Percentiles rank a stretch among this genome's conserved stretches.
Conservation (phyloP, 257 asterid genomes). For the Solanum sitiens region DNA sequence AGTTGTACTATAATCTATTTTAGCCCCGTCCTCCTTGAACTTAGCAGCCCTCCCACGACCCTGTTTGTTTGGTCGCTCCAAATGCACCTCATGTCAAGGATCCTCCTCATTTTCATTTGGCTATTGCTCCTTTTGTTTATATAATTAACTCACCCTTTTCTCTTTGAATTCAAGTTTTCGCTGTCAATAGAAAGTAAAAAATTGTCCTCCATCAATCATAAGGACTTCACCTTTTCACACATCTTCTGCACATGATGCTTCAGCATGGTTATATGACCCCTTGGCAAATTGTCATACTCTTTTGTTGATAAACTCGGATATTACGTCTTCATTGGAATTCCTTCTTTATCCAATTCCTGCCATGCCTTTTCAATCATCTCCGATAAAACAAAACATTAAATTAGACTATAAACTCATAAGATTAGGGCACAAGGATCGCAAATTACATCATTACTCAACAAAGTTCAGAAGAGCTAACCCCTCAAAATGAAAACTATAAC, state of each 20-base stretch:
- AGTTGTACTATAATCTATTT: neutral
- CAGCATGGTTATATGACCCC: constrained; percentile 33
- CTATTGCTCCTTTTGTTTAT: neutral
- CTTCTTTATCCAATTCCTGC: neutral
- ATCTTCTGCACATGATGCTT: neutral
- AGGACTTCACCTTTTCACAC: neutral
- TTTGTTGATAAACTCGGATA: neutral
- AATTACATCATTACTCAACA: neutral
- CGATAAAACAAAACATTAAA: neutral
- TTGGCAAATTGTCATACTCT: constrained; percentile 20
- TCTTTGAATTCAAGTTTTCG: neutral
- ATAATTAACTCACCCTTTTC: neutral
- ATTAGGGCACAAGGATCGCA: neutral
- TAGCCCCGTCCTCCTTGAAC: neutral
- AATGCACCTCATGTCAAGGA: neutral
- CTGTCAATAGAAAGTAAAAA: neutral
- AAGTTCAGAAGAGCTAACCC: neutral
- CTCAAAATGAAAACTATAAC: neutral
- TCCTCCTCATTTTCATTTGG: neutral
- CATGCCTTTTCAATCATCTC: neutral
- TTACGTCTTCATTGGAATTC: neutral
- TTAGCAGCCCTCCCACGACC: neutral
- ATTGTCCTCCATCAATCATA: neutral
- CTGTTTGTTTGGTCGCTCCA: neutral
- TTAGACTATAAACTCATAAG: neutral